phyloP scores from a whole-genome alignment of 371 early-diverging fungal genomes.

The Umbelopsis sp. region DNA sequence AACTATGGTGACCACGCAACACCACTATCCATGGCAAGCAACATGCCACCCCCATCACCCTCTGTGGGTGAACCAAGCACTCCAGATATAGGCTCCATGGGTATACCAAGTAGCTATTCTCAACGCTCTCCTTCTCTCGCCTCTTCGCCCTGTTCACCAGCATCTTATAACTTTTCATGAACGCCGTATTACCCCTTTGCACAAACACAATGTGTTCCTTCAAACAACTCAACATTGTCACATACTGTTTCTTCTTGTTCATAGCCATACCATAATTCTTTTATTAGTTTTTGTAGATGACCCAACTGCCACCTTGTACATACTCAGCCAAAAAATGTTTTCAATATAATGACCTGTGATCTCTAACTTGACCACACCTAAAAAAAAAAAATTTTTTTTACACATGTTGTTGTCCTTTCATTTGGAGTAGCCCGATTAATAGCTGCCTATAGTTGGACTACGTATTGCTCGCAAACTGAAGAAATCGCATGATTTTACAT shows the following conservation, averaged over 20 bases:
- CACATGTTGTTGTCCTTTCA: too few relatives aligned
- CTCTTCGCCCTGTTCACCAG: neutral
- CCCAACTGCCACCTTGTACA: neutral
- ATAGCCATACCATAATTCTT: neutral
- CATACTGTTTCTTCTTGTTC: slow-evolving; percentile 2
- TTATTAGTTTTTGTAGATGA: neutral
- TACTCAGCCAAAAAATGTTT: neutral
- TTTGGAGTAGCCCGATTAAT: too few relatives aligned
- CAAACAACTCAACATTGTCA: neutral
- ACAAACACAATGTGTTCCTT: neutral
- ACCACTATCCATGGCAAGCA: neutral
- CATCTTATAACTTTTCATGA: neutral
- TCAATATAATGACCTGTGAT: neutral
- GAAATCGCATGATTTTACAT: too few relatives aligned
- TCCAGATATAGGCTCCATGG: neutral
- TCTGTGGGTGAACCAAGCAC: neutral
- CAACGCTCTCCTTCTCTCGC: neutral
- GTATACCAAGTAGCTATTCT: neutral
- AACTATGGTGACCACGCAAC: slow-evolving; percentile 5
- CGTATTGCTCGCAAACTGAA: too few relatives aligned
- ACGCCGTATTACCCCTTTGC: neutral
- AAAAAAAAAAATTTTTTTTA: neutral
- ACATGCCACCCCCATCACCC: neutral
- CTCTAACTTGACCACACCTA: neutral
- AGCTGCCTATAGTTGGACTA: too few relatives aligned